Evolutionary conservation across 1,139 yeast genomes (phyloP), one percentile per base, ranked within the genome.

Genomic region (Hansenula sp.): DNA sequence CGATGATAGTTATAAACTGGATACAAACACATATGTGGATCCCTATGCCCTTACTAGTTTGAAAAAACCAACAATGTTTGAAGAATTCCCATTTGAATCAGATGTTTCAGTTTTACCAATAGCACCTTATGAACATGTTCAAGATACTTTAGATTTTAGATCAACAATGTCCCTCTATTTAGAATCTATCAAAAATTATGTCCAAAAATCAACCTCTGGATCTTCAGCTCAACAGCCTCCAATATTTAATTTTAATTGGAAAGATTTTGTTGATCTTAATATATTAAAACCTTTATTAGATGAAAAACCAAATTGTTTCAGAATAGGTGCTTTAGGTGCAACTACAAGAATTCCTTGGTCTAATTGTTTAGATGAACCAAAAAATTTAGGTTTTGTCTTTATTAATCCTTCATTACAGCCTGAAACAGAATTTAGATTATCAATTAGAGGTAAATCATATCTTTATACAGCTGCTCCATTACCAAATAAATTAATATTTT

Each of bases 251-350:
- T 62, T 64, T 50, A 59, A 61, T 37, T 64, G 68, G 68, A 53
- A 49, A 37, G 68, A 63, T 44, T 64, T 64, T 53, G 55, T 62
- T 16, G 67, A 64, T 37, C 51, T 62, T 50, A 51, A 52, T 35
- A 61, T 61, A 17, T 45, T 64, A 34, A 51, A 53, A 14, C 65
- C 65, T 0, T 39, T 64, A 14, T 36, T 62, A 8, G 56, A 51
- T 21, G 66, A 64, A 41, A 62, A 61, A 42, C 66, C 66, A 34
- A 62, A 51, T 37, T 64, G 68, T 46, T 62, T 62, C 41, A 54
- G 64, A 41, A 63, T 64, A 13, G 67, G 67, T 34, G 66, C 64
- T 1, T 42, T 62, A 9, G 68, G 67, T 34, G 55, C 66, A 13
- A 58, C 59, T 5, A 49, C 59, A 2, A 52, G 68, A 48, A 59